phyloP scores from a whole-genome alignment of 2,329 filamentous ascomycete genomes.

The Ascocoryne sarcoides region DNA sequence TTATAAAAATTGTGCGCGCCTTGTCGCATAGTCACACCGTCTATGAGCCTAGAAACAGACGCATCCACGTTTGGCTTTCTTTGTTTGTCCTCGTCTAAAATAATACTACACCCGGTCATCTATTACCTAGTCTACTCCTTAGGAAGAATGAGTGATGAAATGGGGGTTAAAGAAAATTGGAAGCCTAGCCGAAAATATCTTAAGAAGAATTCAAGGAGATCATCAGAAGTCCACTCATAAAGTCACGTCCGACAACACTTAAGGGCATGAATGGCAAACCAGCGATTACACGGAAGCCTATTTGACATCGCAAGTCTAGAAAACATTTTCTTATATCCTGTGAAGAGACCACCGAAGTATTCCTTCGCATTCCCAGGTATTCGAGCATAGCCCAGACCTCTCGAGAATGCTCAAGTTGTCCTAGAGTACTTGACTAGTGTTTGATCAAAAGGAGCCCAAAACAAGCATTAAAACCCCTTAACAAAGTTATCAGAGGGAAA shows the following conservation, averaged over 20 bases:
- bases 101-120: too few relatives aligned
- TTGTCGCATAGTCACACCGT: too few relatives aligned
- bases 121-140: too few relatives aligned
- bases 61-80: not conserved
- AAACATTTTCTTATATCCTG: slow-evolving; percentile 18
- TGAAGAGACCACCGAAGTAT: slow-evolving; percentile 11
- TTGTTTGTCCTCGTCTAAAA: not conserved
- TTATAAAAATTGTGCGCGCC: too few relatives aligned
- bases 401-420: slow-evolving; percentile 17
- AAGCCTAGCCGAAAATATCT: too few relatives aligned
- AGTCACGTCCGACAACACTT: slow-evolving; percentile 16
- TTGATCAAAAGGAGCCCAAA: slow-evolving; percentile 19
- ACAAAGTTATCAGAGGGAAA: slow-evolving; percentile 13
- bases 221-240: too few relatives aligned
- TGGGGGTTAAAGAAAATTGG: too few relatives aligned
- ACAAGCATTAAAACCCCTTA: slow-evolving; percentile 16
- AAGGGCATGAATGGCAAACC: slow-evolving; percentile 19
- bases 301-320: slow-evolving; percentile 10
- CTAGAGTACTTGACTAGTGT: slow-evolving; percentile 19
- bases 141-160: too few relatives aligned
- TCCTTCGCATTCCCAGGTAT: slow-evolving; percentile 13
- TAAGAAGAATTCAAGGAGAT: slow-evolving; percentile 20
- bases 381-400: slow-evolving; percentile 17
- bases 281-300: slow-evolving; percentile 14
- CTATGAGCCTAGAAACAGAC: too few relatives aligned